Evolutionary conservation across 371 early-diverging fungal species (phyloP).

Genomic region (Funneliformis caledonium): DNA sequence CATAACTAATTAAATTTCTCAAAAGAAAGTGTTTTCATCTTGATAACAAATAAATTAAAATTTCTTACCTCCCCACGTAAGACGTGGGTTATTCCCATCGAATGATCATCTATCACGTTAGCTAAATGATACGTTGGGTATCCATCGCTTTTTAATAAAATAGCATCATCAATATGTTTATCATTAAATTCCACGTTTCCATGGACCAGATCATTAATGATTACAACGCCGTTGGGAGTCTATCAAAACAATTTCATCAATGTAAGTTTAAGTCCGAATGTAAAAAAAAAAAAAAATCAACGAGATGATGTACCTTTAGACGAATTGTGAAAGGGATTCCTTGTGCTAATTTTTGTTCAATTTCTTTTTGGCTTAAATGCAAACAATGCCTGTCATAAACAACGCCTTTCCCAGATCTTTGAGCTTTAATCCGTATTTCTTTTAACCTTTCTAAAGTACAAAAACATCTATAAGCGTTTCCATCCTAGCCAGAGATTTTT

Average conservation of each 20-base stretch:
- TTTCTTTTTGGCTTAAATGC: constrained; percentile 63
- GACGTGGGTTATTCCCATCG: constrained; percentile 91
- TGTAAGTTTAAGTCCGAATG: neutral
- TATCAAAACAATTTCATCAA: constrained; percentile 37
- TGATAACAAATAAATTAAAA: neutral
- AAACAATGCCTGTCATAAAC: constrained; percentile 87
- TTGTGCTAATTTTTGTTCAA: constrained; percentile 58
- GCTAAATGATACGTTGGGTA: constrained; percentile 95
- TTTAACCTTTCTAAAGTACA: constrained; percentile 79
- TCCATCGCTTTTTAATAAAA: constrained; percentile 92
- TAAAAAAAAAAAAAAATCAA: neutral
- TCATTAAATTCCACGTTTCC: constrained; percentile 74
- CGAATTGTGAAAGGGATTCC: constrained; percentile 74
- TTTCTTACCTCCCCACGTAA: constrained; percentile 81
- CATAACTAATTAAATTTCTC: too few relatives aligned
- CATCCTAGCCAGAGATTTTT: constrained; percentile 46
- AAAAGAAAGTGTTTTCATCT: neutral
- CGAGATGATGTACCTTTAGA: constrained; percentile 60
- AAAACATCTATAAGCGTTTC: constrained; percentile 91
- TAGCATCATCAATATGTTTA: constrained; percentile 82
- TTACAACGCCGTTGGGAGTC: constrained; percentile 66
- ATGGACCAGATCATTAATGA: constrained; percentile 77
- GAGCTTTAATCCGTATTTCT: constrained; percentile 59
- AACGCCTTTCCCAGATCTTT: constrained; percentile 61
- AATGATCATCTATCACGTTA: constrained; percentile 92